These are phyloP conservation scores for Sechiopsis laciniata DNA, from an alignment of 306 rosid genomes.

Conservation along the genomic window DNA sequence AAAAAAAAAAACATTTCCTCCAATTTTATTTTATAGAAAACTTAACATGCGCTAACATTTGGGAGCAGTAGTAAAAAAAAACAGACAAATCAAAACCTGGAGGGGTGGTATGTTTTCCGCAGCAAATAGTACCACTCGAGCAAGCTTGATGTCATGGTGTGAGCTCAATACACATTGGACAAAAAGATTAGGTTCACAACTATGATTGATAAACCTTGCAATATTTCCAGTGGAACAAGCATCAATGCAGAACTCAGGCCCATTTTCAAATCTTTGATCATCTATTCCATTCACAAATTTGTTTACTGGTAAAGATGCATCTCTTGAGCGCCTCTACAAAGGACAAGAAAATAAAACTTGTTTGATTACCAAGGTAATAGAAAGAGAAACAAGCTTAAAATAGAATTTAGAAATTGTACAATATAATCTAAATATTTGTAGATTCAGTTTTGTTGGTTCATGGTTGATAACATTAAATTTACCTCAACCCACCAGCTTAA, in stretches of 20 bases:
- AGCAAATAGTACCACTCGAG: slow-evolving; percentile 85
- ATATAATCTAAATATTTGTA: background rate
- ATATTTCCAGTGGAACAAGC: slow-evolving; percentile 80
- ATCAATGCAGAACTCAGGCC: slow-evolving; percentile 82
- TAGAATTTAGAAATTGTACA: too few relatives aligned
- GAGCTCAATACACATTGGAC: slow-evolving; percentile 92
- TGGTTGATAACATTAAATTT: too few relatives aligned
- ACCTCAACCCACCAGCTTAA: too few relatives aligned
- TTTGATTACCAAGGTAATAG: background rate
- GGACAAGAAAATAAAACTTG: background rate
- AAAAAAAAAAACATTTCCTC: background rate
- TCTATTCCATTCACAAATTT: slow-evolving; percentile 45
- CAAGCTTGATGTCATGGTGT: slow-evolving; percentile 70
- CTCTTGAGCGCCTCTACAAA: slow-evolving; percentile 62
- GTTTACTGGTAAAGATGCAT: slow-evolving; percentile 32
- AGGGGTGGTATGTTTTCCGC: slow-evolving; percentile 93
- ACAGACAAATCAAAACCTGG: slow-evolving; percentile 47
- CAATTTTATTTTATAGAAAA: too few relatives aligned
- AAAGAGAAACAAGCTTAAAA: background rate
- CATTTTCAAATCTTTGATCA: slow-evolving; percentile 49
- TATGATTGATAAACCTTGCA: slow-evolving; percentile 86
- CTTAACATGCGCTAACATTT: background rate
- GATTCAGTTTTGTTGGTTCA: too few relatives aligned
- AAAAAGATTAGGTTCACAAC: slow-evolving; percentile 91
- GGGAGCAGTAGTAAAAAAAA: background rate